phyloP scores from a whole-genome alignment of 441 rosid species.

The Manihot esculenta region DNA sequence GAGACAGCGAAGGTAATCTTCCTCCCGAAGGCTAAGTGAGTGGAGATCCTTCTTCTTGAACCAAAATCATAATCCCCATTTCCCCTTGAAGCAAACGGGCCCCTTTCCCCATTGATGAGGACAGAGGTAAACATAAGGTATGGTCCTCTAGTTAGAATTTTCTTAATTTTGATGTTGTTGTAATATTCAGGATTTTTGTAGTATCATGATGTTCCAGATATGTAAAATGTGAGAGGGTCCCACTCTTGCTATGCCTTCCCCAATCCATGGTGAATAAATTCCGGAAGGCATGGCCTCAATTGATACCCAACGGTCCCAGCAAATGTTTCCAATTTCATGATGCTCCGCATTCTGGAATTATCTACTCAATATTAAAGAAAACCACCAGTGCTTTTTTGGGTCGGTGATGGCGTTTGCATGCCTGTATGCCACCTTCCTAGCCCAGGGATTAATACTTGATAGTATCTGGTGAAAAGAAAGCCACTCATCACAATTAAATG shows the following conservation, averaged over 20 bases:
- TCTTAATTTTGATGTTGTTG: conserved; percentile 5
- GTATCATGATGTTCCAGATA: background rate
- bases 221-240: conserved; percentile 25
- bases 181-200: background rate
- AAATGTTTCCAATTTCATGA: conserved; percentile 6
- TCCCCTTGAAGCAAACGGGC: background rate
- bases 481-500: conserved; percentile 9
- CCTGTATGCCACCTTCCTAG: background rate
- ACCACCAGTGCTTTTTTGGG: conserved; percentile 12
- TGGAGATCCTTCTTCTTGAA: conserved; percentile 20
- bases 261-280: conserved; percentile 20
- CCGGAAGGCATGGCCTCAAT: background rate
- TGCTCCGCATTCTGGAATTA: conserved; percentile 13
- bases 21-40: conserved; percentile 24
- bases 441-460: background rate
- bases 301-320: conserved; percentile 29
- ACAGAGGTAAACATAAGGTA: too few relatives aligned
- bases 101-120: background rate
- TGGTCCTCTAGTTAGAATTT: too few relatives aligned
- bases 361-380: conserved; percentile 11
- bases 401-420: background rate
- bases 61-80: background rate
- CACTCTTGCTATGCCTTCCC: conserved; percentile 5
- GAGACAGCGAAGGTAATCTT: conserved; percentile 21
- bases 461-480: conserved; percentile 29